Percentiles rank a stretch among this genome's conserved stretches.
phyloP scores from a whole-genome alignment of 2,329 filamentous ascomycete genomes.

The Fusarium siculi region DNA sequence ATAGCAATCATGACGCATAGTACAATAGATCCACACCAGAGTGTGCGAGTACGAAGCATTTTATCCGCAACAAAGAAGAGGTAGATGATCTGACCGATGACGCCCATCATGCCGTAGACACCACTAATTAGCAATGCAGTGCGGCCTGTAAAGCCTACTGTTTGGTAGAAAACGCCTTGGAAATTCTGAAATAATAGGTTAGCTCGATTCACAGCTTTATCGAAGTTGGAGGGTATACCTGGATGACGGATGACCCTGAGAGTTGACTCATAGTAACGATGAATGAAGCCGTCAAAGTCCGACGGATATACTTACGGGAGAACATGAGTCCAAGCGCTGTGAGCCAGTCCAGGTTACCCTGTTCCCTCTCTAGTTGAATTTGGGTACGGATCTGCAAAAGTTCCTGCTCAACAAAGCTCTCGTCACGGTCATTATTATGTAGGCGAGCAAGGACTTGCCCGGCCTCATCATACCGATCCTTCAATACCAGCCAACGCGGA shows the following conservation, averaged over 20 bases:
- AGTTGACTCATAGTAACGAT: background rate
- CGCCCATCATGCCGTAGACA: too few relatives aligned
- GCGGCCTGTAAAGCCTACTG: too few relatives aligned
- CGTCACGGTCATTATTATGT: background rate
- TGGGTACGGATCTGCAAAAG: background rate
- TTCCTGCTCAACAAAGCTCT: background rate
- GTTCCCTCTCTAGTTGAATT: background rate
- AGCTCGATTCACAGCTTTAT: too few relatives aligned
- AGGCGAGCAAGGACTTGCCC: background rate
- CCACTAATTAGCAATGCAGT: too few relatives aligned
- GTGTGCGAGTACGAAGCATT: too few relatives aligned
- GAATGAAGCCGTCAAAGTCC: background rate
- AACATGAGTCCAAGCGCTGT: conserved; percentile 31
- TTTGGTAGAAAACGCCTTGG: too few relatives aligned
- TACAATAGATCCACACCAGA: too few relatives aligned
- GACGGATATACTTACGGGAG: conserved; percentile 40
- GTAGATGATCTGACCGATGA: too few relatives aligned
- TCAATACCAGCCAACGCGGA: conserved; percentile 33
- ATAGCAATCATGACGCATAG: too few relatives aligned
- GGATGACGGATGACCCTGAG: background rate
- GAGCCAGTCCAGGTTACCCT: background rate
- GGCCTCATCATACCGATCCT: conserved; percentile 30
- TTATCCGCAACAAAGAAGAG: too few relatives aligned
- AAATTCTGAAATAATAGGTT: too few relatives aligned
- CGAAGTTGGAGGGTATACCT: background rate